These are phyloP conservation scores for Schwanniomyces vanrijiae DNA, from an alignment of 805 yeast genomes.

Conservation along the genomic window DNA sequence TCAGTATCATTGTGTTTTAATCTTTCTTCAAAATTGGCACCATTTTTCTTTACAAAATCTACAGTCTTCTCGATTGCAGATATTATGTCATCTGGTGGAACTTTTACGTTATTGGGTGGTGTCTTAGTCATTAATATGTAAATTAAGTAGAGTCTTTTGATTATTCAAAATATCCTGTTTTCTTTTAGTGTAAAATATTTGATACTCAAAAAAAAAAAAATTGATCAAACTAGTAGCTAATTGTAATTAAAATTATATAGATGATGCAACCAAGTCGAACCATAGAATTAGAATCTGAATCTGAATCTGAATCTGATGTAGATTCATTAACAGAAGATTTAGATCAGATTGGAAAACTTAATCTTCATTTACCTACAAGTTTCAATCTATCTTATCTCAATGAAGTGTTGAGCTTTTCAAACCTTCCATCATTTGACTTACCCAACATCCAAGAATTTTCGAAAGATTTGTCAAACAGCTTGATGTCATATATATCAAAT, in stretches of 20 bases:
- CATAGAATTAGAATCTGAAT: not conserved
- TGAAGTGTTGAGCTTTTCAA: constrained; percentile 16
- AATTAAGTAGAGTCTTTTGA: not conserved
- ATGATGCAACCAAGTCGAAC: not conserved
- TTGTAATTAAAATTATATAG: not conserved
- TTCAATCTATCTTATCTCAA: constrained; percentile 22
- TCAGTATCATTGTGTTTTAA: constrained; percentile 49
- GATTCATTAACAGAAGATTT: constrained; percentile 47
- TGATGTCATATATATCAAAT: constrained; percentile 24
- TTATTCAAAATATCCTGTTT: too few species aligned
- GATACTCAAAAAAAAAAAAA: not conserved
- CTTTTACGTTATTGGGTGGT: constrained; percentile 10
- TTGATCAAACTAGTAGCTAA: not conserved
- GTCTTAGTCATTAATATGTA: not conserved
- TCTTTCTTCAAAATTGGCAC: constrained; percentile 60
- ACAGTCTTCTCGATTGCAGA: constrained; percentile 70
- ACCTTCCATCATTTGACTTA: constrained; percentile 23
- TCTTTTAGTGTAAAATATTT: not conserved
- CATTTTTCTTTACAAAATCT: constrained; percentile 67
- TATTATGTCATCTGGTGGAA: constrained; percentile 53
- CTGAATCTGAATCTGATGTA: constrained; percentile 25
- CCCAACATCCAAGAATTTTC: constrained; percentile 21
- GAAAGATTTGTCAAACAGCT: constrained; percentile 30
- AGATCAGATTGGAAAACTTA: constrained; percentile 51
- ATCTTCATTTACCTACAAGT: constrained; percentile 27